Base-by-base conservation (phyloP, 2,329 filamentous ascomycete species). In the Fusarium hostae region DNA sequence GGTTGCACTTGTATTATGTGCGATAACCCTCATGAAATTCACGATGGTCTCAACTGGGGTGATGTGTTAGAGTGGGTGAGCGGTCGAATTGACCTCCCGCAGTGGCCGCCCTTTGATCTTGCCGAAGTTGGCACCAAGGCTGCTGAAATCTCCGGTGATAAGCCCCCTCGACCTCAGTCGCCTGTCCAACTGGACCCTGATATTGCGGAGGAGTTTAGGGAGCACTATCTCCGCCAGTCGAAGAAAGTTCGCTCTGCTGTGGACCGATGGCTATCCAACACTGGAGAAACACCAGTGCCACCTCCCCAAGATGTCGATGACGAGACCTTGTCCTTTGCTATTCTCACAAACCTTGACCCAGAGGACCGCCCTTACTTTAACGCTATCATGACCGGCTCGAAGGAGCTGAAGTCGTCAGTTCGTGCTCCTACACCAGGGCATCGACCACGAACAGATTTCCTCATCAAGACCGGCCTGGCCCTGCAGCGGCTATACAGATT, bases 1-100 rank as follows among this genome's bases (percentile, higher is more conserved):
- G 90, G 91, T n/a, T 98, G 95, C 79, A 84, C 86, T 45, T 98
- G 95, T 80, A 85, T 96, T 61, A 93, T 98, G 86, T 98, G 95
- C 78, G 89, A 91, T 50, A 84, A 82, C 16, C 83, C 83, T 6
- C 83, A 88, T 40, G 87, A 90, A 40, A 88, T 91, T 20, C 88
- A 90, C 69, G 87, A 86, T 60, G 95, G 94, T 4, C 86, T 98
- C 34, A 96, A 94, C 69, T 99, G 95, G 95, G 95, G 96, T 13
- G 95, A 98, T 79, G 94, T 98, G 16, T 83, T 99, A 28, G 96
- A 99, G 81, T 91, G 95, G 78, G 94, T 97, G 16, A 96, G 94
- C 71, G 95, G 95, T 22, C 90, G 95, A 59, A 89, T 94, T 65
- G 94, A 97, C 74, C 86, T 98, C 56, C 95, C 95, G 1, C 83